Base-by-base conservation (phyloP, 108 stramenopile genomes). In the Cyclotella kingstonii region DNA sequence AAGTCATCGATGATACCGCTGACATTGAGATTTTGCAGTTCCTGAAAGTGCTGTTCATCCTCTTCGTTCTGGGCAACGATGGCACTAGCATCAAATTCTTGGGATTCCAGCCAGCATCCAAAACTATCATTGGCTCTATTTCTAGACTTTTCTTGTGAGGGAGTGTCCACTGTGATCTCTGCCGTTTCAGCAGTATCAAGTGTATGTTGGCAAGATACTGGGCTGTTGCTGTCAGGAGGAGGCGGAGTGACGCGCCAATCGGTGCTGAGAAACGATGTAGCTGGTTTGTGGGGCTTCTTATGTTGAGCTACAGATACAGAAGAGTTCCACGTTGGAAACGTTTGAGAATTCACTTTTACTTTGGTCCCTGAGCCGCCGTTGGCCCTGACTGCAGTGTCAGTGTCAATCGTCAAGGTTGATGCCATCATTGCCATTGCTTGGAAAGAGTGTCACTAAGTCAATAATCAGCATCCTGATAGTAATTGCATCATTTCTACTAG, bases 1-100 rank as follows among this genome's bases (percentile, higher is more conserved):
- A 60, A 60, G 19, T 60, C 59, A 44, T 29, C 59, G 34, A 43
- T 46, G 38, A 60, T 60, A 8, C 9, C 42, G 33, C 59, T 60
- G 12, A 60, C 23, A 29, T 60, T 46, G 7, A 60, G 18, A 45
- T 60, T 35, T 19, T 45, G 27, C 15, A 30, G 2, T 25, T 27
- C 14, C 5, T n/a, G 31, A 12, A 2, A 18, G 6, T 5, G 21
- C 6, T 10, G 17, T 38, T 22, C 45, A 11, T 18, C 45, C 1
- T 46, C 53, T 34, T 54, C 53, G 33, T 18, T 18, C 22, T 1
- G 1, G 17, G 35, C 38, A 18, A 46, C 12, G n/a, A 60, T 60
- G 44, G 59, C 59, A 60, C 59, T 60, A 9, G 59, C 59, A 33
- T 60, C 59, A 46, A 60, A 60, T n/a, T 60, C 59, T 17, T 33